These are phyloP conservation scores for Davidsoniella eucalypti DNA, from an alignment of 2,329 filamentous ascomycete species.

Conservation along the genomic window DNA sequence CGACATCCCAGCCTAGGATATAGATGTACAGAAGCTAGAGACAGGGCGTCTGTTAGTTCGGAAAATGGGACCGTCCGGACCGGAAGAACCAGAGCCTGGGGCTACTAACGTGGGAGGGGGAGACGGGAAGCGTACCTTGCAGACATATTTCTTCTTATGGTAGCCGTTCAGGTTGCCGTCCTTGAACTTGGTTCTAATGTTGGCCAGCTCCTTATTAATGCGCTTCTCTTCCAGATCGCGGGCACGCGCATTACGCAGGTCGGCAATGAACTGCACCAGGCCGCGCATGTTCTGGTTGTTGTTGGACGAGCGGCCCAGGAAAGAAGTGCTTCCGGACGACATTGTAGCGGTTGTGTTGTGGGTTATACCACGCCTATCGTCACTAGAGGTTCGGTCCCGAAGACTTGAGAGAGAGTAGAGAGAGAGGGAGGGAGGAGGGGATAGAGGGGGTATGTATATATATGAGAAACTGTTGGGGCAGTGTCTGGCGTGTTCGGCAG, in stretches of 20 bases:
- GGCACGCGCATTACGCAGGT: conserved; percentile 84
- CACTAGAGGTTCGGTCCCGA: too few species aligned
- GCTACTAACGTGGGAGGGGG: too few species aligned
- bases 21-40: conserved; percentile 79
- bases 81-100: conserved; percentile 24
- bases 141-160: conserved; percentile 99
- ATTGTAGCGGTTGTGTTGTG: conserved; percentile 22
- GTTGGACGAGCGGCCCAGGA: conserved; percentile 48
- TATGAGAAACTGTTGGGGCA: neutral
- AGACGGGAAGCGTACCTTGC: conserved; percentile 39
- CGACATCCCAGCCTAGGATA: conserved; percentile 96
- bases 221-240: conserved; percentile 95
- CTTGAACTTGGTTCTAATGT: conserved; percentile 97
- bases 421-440: neutral
- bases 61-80: conserved; percentile 8
- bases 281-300: conserved; percentile 59
- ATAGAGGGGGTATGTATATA: too few species aligned
- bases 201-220: conserved; percentile 98
- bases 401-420: neutral
- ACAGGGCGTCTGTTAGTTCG: conserved; percentile 16
- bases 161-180: conserved; percentile 87
- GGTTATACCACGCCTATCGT: neutral
- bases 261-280: conserved; percentile 94
- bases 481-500: neutral
- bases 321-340: conserved; percentile 42